Evolutionary conservation across 1,139 yeast species (phyloP), one percentile per base, ranked within the genome.

Genomic region (Hyphopichia buzzinii): DNA sequence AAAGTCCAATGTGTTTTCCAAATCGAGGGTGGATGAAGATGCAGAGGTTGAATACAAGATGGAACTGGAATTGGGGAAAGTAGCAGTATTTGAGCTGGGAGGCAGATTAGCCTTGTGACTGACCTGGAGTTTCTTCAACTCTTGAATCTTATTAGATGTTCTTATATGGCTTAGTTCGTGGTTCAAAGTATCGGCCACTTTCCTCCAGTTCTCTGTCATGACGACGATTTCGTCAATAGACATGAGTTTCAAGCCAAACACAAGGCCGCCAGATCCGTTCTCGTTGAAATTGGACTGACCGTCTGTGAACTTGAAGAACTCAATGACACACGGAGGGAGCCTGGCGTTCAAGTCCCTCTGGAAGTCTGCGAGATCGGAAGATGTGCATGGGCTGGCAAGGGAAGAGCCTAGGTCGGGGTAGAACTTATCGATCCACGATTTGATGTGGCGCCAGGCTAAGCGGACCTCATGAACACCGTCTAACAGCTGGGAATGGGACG

Each of bases 361-460:
- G 22, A 84, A 83, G 46, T 77, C 82, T 23, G 59, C 57, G 31
- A 84, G 62, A 52, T 84, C 92, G 38, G 76, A 64, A 31, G 67
- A 63, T 0, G 90, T 81, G 51, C 86, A 81, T 19, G 84, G 81
- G 38, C 74, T 78, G 46, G 80, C 77, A 28, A 83, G 61, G 0
- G 84, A 67, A 17, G 77, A 74, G 44, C 64, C 64, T 41, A 81
- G 54, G 51, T 81, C 88, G 0, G 78, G 74, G 22, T 76, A 73
- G 49, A 79, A 60, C 41, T 69, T 74, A 15, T 61, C 53, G 5
- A 81, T 59, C 86, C 87, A 81, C 26, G 72, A 64, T 43, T 79
- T 80, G 35, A 82, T 79, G 47, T 79, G 84, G 48, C 84, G 69
- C 89, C 89, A 82, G 0, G 87, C 86, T 29, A 80, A 62, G 26